phyloP scores from a whole-genome alignment of 495 filamentous ascomycete species.

The Hypoxylon crocopeplum region DNA sequence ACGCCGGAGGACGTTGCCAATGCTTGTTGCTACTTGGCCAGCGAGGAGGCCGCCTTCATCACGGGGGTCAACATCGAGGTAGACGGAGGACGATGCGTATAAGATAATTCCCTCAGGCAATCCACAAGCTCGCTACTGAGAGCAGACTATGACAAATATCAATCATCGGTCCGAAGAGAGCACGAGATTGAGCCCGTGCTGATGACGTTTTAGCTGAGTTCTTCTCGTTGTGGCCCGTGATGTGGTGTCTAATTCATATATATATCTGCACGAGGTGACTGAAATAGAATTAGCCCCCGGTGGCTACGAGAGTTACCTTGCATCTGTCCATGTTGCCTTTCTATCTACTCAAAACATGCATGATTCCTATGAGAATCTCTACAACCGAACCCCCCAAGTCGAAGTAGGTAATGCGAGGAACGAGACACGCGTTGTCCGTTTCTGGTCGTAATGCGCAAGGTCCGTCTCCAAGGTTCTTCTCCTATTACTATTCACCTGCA shows the following conservation, averaged over 20 bases:
- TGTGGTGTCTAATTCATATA: slow-evolving; percentile 15
- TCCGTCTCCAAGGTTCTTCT: slow-evolving; percentile 14
- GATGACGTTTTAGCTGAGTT: slow-evolving; percentile 7
- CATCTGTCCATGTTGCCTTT: neutral
- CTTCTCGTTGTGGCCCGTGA: neutral
- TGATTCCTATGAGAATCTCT: neutral
- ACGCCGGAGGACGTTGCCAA: slow-evolving; percentile 71
- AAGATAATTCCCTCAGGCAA: slow-evolving; percentile 2
- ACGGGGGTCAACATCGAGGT: slow-evolving; percentile 71
- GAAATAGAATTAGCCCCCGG: slow-evolving; percentile 8
- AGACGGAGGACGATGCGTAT: slow-evolving; percentile 60
- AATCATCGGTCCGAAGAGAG: slow-evolving; percentile 17
- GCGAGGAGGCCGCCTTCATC: slow-evolving; percentile 71
- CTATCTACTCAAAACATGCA: neutral
- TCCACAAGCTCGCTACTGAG: neutral
- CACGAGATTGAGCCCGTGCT: neutral
- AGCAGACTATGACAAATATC: neutral
- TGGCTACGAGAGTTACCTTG: neutral
- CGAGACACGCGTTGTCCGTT: neutral
- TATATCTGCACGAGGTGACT: slow-evolving; percentile 9
- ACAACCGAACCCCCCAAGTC: neutral
- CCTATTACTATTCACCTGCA: slow-evolving; percentile 19
- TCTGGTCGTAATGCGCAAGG: neutral
- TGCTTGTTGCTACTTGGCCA: slow-evolving; percentile 70
- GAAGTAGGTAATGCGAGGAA: neutral